Base-by-base conservation (phyloP, 257 asterid genomes). In the Mitragyna speciosa region DNA sequence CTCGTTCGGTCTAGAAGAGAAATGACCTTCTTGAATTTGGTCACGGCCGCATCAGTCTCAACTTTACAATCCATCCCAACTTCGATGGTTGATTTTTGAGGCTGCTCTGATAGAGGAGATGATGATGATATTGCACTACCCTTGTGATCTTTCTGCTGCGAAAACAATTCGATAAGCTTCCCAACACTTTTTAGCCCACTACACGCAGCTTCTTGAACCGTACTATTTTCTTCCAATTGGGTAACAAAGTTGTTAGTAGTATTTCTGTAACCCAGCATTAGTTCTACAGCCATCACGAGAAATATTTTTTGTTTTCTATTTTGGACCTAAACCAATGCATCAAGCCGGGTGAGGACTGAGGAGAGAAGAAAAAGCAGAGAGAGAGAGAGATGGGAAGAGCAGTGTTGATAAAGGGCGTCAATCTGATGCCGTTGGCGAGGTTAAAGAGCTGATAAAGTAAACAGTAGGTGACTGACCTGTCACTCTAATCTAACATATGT, bases 241-340 rank as follows among this genome's bases (percentile, higher is more conserved):
- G 82, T 52, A 26, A 73, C 82, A n/a, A 87, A 82, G 77, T 48
- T 69, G 81, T 10, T 72, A 89, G 78, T 87, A 28, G 79, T 87
- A 11, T 63, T 63, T 72, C 88, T 74, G 89, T 83, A 89, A 64
- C 85, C 90, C 94, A 82, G 84, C 90, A 92, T 87, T 48, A 93
- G 92, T 58, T 94, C 98, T 72, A 92, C 92, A 83, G 98, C 97
- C 98, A 92, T 92, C 81, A 84, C 87, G 78, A 65, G 72, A 1
- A 4, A 64, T 26, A 30, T 33, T 28, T 31, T 70, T 14, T 24
- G 7, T 59, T 24, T 24, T 59, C 0, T 56, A 2, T 56, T 56
- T 56, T 56, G n/a, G 28, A 22, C 30, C 79, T 58, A 69, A 71
- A 76, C 56, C 72, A 64, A 4, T 1, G 54, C 79, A 80, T 61